Conservation (phyloP, 2,329 filamentous ascomycete genomes). For the Fusarium sp. region DNA sequence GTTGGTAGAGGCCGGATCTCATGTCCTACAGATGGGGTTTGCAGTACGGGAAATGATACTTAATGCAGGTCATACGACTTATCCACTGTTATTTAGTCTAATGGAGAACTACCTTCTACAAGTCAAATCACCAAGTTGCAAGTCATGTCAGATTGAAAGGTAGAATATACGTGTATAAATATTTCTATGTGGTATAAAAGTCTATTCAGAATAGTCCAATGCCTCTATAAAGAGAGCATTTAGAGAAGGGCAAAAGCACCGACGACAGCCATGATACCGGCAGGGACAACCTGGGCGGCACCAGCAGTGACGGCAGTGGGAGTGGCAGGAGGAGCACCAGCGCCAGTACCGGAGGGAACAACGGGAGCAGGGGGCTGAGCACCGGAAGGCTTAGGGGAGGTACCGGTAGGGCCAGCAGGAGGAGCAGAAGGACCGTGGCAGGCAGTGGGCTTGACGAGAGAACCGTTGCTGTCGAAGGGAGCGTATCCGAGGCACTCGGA, state of each 20-base stretch:
- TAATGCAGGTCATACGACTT: accelerated
- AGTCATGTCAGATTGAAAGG: neutral
- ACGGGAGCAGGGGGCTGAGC: constrained; percentile 34
- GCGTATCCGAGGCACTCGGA: constrained; percentile 15
- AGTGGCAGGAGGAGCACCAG: constrained; percentile 6
- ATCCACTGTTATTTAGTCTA: accelerated
- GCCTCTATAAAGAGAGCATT: neutral
- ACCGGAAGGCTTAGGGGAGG: constrained; percentile 19
- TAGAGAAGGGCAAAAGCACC: constrained; percentile 45
- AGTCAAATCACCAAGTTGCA: neutral
- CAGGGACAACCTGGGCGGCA: constrained; percentile 38
- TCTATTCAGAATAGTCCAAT: constrained; percentile 5
- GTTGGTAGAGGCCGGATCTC: accelerated
- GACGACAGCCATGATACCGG: constrained; percentile 40
- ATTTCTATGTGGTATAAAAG: neutral
- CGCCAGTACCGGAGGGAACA: constrained; percentile 1
- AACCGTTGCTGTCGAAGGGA: constrained; percentile 8
- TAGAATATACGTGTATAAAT: neutral
- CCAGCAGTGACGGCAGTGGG: constrained; percentile 30
- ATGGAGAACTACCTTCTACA: neutral
- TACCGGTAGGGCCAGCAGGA: constrained; percentile 25
- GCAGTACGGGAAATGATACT: neutral
- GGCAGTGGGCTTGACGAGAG: constrained; percentile 6
- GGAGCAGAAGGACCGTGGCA: constrained; percentile 6
- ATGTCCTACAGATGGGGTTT: neutral